A percentile compares a stretch with the other conserved stretches of the same genome.
Evolutionary conservation across 2,329 filamentous ascomycete species (phyloP).

Genomic region (Penicillium freii): DNA sequence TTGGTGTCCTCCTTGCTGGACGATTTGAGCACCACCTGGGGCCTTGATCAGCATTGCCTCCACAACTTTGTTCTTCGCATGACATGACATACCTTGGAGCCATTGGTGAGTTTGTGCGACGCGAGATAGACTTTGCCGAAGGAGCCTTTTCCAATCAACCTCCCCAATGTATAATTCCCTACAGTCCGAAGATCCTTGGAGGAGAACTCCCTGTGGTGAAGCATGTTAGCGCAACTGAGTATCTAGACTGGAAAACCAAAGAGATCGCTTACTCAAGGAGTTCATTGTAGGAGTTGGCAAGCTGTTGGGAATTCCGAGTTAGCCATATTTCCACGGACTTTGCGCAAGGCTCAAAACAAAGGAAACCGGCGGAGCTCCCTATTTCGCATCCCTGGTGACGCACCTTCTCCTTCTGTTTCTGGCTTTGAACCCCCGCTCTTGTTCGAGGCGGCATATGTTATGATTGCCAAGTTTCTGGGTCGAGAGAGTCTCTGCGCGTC

Average conservation of each 20-base stretch:
- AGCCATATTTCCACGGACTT: slow-evolving; percentile 10
- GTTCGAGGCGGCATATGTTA: slow-evolving; percentile 47
- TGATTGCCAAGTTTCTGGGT: slow-evolving; percentile 27
- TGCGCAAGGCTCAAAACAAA: background rate
- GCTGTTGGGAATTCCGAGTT: slow-evolving; percentile 53
- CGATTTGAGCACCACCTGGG: slow-evolving; percentile 93
- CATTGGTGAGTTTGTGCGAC: slow-evolving; percentile 95
- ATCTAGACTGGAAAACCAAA: slow-evolving; percentile 1
- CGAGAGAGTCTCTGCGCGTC: slow-evolving; percentile 21
- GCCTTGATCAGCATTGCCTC: slow-evolving; percentile 10
- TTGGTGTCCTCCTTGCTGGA: slow-evolving; percentile 95
- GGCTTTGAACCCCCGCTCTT: slow-evolving; percentile 55
- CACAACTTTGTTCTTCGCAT: background rate
- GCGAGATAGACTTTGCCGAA: slow-evolving; percentile 98
- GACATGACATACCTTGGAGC: slow-evolving; percentile 70
- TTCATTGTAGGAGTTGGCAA: slow-evolving; percentile 95
- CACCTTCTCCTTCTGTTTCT: slow-evolving; percentile 61
- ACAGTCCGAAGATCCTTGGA: slow-evolving; percentile 87
- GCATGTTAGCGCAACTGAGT: slow-evolving; percentile 11
- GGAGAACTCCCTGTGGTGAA: slow-evolving; percentile 74
- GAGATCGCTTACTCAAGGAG: slow-evolving; percentile 73
- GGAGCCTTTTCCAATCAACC: slow-evolving; percentile 92
- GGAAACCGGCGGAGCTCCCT: background rate
- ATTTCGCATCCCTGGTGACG: slow-evolving; percentile 13
- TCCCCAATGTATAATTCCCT: slow-evolving; percentile 89